Percentiles rank a stretch among this genome's conserved stretches.
These are phyloP conservation scores for Acanthamoeba divionensis DNA, from an alignment of 208 protist genomes.

Conservation along the genomic window DNA sequence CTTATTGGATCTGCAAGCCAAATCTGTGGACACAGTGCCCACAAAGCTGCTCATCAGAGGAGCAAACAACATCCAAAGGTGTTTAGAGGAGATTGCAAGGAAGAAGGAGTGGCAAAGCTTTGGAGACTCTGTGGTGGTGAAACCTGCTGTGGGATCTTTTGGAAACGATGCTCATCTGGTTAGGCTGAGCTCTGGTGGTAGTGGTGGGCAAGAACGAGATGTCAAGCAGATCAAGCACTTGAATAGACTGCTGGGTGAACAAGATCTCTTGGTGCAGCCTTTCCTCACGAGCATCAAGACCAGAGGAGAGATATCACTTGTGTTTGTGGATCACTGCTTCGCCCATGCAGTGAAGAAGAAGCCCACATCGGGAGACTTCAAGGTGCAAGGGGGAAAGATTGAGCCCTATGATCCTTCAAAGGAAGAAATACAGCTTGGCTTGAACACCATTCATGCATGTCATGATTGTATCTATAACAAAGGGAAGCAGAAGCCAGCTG, in stretches of 20 bases:
- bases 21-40: neutral
- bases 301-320: neutral
- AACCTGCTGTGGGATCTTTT: conserved; percentile 23
- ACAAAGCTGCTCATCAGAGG: neutral
- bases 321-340: conserved; percentile 29
- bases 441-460: neutral
- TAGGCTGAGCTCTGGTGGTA: neutral
- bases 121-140: conserved; percentile 8
- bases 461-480: too few relatives aligned
- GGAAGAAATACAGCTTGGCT: neutral
- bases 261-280: neutral
- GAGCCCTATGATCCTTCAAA: neutral
- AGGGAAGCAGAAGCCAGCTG: neutral
- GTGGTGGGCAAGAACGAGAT: neutral
- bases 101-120: conserved; percentile 1
- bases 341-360: conserved; percentile 29
- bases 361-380: neutral
- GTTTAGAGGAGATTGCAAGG: neutral
- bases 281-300: conserved; percentile 8
- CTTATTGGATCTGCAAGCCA: neutral
- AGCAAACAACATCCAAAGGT: neutral
- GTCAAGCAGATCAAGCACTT: neutral
- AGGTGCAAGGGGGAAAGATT: conserved; percentile 36
- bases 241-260: neutral
- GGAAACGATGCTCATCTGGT: conserved; percentile 1